Base-by-base conservation (phyloP, 75 land plant genomes). In the Cryptomeria japonica region DNA sequence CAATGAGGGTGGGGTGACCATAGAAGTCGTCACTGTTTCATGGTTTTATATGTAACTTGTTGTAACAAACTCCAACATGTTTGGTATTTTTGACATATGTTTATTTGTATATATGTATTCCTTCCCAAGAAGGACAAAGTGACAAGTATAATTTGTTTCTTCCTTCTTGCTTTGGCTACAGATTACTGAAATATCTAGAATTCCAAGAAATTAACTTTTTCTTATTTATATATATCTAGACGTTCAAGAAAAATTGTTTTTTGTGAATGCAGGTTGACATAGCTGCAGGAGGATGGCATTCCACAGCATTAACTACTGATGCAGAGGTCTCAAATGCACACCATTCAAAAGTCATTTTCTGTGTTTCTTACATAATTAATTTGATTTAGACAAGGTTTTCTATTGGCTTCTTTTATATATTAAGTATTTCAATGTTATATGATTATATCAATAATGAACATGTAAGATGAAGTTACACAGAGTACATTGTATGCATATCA, bases 201-300 rank as follows among this genome's bases (percentile, higher is more conserved):
- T 82, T 44, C 32, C 44, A 82, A 46, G 47, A 44, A 44, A 14
- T 82, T n/a, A 28, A 82, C 14, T 11, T 28, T 82, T 34, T 34
- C 2, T 12, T 75, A 31, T 34, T 75, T 34, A 73, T 73, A 13
- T 75, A 15, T 75, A 11, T 75, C 46, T 11, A 82, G 31, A 8
- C 9, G 0, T 44, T 80, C 39, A 42, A 41, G 28, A 44, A 70
- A 79, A 22, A 70, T 18, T 18, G 19, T 28, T 6, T 46, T 51
- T 61, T 22, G 83, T 85, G 18, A 58, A 7, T 87, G 16, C 86
- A 97, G 99, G 97, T 94, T 87, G 98, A 97, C 85, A 96, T 97
- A 91, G 97, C 99, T 80, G 99, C 99, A 80, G 99, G 99, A 87
- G 99, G 99, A 72, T 97, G 99, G 99, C 99, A 97, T 91, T 97